Base-by-base conservation (phyloP, 2,329 filamentous ascomycete species). In the Leptographium flavum region DNA sequence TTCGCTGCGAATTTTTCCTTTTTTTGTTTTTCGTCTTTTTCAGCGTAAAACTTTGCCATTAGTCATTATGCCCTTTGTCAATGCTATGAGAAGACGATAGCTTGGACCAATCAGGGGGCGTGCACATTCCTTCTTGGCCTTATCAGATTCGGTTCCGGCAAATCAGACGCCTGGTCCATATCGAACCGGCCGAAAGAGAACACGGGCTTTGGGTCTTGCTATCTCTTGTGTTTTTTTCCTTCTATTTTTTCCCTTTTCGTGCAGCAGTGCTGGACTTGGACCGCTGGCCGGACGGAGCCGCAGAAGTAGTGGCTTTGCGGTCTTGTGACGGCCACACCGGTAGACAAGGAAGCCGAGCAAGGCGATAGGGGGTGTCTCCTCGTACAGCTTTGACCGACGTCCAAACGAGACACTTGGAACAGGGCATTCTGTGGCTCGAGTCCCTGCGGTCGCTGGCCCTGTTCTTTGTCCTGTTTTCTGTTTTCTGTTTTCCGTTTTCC, bases 141-240 rank as follows among this genome's bases (percentile, higher is more conserved):
- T 52, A 52, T 52, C 50, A 52, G 50, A 52, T 52, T 50, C 41
- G 43, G 39, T 21, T 36, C 39, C 19, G 17, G 21, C 30, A 35
- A 45, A 43, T 27, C 25, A 30, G 13, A 23, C 15, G 13, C 19
- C 22, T 14, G 8, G 14, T 37, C 35, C 19, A 37, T 37, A 42
- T 30, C 19, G 28, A 23, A n/a, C 13, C 39, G 39, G 28, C 30
- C 17, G 36, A n/a, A 19, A 33, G 14, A 41, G 19, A 30, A 9
- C 7, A 4, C 25, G 25, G 4, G 13, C 19, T 19, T 11, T 37
- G 7, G 19, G 9, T 22, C 8, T 19, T 19, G 17, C 33, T 13
- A 19, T 21, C 33, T n/a, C 15, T 17, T 22, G 19, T 22, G 19
- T 5, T 19, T 36, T 19, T 21, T 19, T 14, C 17, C 35, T 22